Conservation (phyloP, 2,329 filamentous ascomycete genomes). For the Ustilaginoidea virens region DNA sequence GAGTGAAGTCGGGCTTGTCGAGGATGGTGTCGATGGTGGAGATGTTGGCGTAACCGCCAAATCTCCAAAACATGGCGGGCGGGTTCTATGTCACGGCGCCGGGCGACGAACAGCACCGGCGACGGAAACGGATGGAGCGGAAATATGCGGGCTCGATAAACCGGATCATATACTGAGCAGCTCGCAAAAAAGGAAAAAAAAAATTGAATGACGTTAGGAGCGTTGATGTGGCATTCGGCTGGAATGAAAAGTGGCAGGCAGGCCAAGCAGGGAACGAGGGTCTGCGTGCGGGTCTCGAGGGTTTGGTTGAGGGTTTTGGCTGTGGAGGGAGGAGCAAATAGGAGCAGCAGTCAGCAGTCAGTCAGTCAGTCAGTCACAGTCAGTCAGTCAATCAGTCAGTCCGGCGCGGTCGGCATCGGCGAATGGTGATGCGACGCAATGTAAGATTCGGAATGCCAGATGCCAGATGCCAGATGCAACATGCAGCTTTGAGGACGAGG, state of each 20-base stretch:
- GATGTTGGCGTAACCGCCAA: conserved; percentile 96
- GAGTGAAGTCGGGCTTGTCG: conserved; percentile 87
- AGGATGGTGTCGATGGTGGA: conserved; percentile 93
- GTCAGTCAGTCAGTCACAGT: too few relatives aligned
- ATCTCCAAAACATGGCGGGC: conserved; percentile 99
- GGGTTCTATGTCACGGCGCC: conserved; percentile 18
- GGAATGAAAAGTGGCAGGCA: conserved; percentile 1
- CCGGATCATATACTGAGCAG: conserved; percentile 7
- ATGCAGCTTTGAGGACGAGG: too few relatives aligned
- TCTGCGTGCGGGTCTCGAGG: too few relatives aligned
- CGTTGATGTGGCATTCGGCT: conserved; percentile 5
- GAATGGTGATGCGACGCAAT: too few relatives aligned
- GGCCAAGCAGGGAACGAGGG: neutral
- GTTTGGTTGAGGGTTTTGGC: too few relatives aligned
- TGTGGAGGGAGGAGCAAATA: too few relatives aligned
- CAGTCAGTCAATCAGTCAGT: too few relatives aligned
- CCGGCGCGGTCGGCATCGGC: too few relatives aligned
- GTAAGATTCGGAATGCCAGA: too few relatives aligned
- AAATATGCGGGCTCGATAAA: conserved; percentile 4
- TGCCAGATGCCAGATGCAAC: too few relatives aligned
- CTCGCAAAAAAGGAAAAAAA: too few relatives aligned
- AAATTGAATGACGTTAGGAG: conserved; percentile 2
- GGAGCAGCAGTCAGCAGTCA: too few relatives aligned
- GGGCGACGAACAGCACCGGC: conserved; percentile 16
- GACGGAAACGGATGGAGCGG: conserved; percentile 9